phyloP scores from a whole-genome alignment of 2,329 filamentous ascomycete genomes.

The Fusarium beomiforme region DNA sequence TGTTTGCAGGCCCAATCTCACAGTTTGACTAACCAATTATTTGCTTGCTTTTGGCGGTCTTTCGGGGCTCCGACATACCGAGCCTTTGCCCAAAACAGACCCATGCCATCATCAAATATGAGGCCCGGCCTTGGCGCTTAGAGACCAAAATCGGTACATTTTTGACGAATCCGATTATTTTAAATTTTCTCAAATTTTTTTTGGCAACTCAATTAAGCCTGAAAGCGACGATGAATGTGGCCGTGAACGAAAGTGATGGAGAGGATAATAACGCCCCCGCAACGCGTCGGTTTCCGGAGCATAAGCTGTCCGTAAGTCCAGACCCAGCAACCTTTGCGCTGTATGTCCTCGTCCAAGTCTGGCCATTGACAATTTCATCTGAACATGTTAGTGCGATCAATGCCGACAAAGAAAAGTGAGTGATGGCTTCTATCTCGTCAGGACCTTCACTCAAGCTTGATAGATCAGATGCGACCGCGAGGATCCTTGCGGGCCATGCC shows the following conservation, averaged over 20 bases:
- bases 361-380: neutral
- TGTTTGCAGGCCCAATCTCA: too few species aligned
- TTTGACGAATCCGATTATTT: neutral
- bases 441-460: neutral
- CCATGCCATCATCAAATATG: neutral
- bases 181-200: neutral
- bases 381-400: neutral
- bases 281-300: slow-evolving; percentile 1
- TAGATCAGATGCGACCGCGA: slow-evolving; percentile 12
- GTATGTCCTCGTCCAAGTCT: neutral
- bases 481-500: slow-evolving; percentile 8
- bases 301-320: slow-evolving; percentile 4
- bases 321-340: neutral
- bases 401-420: slow-evolving; percentile 7
- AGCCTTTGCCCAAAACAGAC: neutral
- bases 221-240: neutral
- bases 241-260: neutral
- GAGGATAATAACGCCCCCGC: neutral
- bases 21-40: neutral
- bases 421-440: accelerated
- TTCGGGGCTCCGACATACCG: slow-evolving; percentile 3
- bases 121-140: neutral
- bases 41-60: neutral
- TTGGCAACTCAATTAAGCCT: neutral
- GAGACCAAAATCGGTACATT: neutral